Evolutionary conservation across 1,139 yeast species (phyloP).

Genomic region (Spencermartinsiella ligniputridi): DNA sequence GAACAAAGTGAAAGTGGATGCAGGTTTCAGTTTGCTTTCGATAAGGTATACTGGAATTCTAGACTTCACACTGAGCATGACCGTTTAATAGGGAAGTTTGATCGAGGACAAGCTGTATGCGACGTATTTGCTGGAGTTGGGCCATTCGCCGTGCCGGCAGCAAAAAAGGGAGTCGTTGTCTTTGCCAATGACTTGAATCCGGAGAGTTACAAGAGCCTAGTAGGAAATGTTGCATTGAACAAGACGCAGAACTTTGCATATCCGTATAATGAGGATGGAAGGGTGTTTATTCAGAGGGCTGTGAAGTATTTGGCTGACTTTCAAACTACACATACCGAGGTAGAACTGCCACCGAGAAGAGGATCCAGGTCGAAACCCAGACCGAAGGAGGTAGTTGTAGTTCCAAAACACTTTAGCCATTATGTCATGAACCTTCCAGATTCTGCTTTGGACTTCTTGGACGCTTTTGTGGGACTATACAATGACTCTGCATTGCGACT

Average conservation of each 20-base stretch:
- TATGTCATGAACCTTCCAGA: slow-evolving; percentile 97
- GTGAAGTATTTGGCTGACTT: slow-evolving; percentile 44
- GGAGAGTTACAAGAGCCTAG: slow-evolving; percentile 66
- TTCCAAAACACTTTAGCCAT: slow-evolving; percentile 64
- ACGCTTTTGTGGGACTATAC: slow-evolving; percentile 71
- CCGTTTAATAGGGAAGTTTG: slow-evolving; percentile 60
- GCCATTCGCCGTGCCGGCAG: slow-evolving; percentile 96
- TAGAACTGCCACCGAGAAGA: slow-evolving; percentile 19
- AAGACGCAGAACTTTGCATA: slow-evolving; percentile 57
- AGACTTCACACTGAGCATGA: slow-evolving; percentile 92
- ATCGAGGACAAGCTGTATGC: slow-evolving; percentile 62
- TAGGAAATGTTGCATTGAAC: slow-evolving; percentile 60
- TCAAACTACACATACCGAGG: slow-evolving; percentile 20
- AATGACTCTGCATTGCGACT: slow-evolving; percentile 36
- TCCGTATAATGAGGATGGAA: slow-evolving; percentile 74
- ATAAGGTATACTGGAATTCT: slow-evolving; percentile 96
- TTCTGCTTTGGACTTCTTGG: slow-evolving; percentile 80
- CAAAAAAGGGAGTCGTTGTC: slow-evolving; percentile 71
- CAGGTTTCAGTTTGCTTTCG: slow-evolving; percentile 78
- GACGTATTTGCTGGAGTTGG: slow-evolving; percentile 99
- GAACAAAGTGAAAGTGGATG: slow-evolving; percentile 90
- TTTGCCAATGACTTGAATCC: slow-evolving; percentile 95
- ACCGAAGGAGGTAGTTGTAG: slow-evolving; percentile 16
- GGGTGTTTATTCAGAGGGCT: slow-evolving; percentile 66
- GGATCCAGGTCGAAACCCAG: slow-evolving; percentile 25